Evolutionary conservation across 768 basidiomycete genomes (phyloP).

Genomic region (Suillus hirtellus): DNA sequence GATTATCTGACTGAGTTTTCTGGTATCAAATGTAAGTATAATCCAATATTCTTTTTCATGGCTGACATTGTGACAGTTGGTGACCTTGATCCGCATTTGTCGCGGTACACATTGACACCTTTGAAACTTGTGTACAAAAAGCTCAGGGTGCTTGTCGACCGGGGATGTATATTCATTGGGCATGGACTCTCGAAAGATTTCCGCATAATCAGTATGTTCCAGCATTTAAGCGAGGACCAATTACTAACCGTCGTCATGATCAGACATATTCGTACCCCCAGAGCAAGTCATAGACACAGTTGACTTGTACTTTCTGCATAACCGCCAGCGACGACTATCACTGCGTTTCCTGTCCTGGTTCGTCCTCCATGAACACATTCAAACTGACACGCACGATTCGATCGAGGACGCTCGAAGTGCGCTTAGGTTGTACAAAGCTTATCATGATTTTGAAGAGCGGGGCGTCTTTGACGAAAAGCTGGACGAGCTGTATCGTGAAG

Average conservation of each 20-base stretch:
- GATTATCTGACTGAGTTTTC: slow-evolving; percentile 98
- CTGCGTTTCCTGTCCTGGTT: slow-evolving; percentile 94
- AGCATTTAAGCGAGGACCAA: not conserved
- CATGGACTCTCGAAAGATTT: slow-evolving; percentile 98
- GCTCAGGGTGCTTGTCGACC: slow-evolving; percentile 86
- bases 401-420: slow-evolving; percentile 95
- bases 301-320: slow-evolving; percentile 86
- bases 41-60: slow-evolving; percentile 1
- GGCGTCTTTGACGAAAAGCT: slow-evolving; percentile 84
- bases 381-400: slow-evolving; percentile 95
- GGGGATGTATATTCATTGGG: slow-evolving; percentile 95
- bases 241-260: not conserved
- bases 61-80: slow-evolving; percentile 57
- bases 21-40: slow-evolving; percentile 81
- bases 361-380: slow-evolving; percentile 88
- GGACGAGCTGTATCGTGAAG: slow-evolving; percentile 81
- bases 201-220: slow-evolving; percentile 88
- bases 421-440: slow-evolving; percentile 80
- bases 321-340: slow-evolving; percentile 84
- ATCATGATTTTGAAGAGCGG: slow-evolving; percentile 70
- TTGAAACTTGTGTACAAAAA: slow-evolving; percentile 99
- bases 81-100: slow-evolving; percentile 84
- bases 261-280: slow-evolving; percentile 95
- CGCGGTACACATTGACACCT: slow-evolving; percentile 88
- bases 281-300: slow-evolving; percentile 97